phyloP scores from a whole-genome alignment of 257 asterid genomes.

The Echium plantagineum region DNA sequence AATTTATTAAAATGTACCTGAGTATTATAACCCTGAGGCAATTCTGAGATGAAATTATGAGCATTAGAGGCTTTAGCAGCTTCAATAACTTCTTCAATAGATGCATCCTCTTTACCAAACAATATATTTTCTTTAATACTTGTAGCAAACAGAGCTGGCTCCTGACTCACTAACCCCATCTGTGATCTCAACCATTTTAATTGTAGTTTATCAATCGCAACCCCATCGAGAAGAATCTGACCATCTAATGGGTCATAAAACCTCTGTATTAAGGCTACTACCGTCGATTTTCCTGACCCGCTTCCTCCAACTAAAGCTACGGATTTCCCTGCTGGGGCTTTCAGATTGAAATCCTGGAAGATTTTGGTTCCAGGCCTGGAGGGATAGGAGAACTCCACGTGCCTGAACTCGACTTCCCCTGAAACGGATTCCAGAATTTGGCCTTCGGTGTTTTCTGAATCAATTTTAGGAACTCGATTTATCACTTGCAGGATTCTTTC shows the following conservation, averaged over 20 bases:
- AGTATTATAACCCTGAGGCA: conserved; percentile 87
- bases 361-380: conserved; percentile 68
- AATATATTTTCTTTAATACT: conserved; percentile 77
- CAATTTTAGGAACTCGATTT: conserved; percentile 62
- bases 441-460: conserved; percentile 59
- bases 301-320: conserved; percentile 93
- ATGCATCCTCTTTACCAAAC: conserved; percentile 82
- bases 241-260: conserved; percentile 77
- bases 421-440: conserved; percentile 31
- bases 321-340: conserved; percentile 55
- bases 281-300: conserved; percentile 91
- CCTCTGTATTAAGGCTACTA: conserved; percentile 64
- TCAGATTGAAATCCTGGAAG: conserved; percentile 49
- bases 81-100: conserved; percentile 58
- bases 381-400: conserved; percentile 56
- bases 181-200: conserved; percentile 90
- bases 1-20: conserved; percentile 31
- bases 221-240: conserved; percentile 63
- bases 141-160: conserved; percentile 87
- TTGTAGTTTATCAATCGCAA: conserved; percentile 59
- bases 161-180: conserved; percentile 96
- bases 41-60: conserved; percentile 65
- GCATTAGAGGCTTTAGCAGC: conserved; percentile 95
- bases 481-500: conserved; percentile 63
- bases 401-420: conserved; percentile 65